Base-by-base conservation (phyloP, 2,329 filamentous ascomycete genomes). In the Sclerotiophoma versabilis region DNA sequence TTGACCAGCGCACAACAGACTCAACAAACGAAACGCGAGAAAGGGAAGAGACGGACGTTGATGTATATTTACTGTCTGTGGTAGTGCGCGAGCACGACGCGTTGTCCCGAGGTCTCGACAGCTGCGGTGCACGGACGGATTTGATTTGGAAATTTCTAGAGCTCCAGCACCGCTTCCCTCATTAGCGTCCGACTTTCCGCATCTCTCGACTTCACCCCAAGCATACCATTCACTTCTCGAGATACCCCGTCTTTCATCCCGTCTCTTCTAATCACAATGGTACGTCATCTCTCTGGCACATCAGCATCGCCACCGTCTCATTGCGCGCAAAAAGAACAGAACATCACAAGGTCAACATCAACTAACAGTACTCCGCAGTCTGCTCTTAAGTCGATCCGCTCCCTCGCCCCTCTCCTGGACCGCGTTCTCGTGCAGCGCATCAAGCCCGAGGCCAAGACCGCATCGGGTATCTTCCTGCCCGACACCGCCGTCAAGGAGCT, bases 401-500 rank as follows among this genome's bases (percentile, higher is more conserved):
- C 88, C 73, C 93, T 99, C 71, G 90, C 89, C 57, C 95, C 95
- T 61, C 93, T 99, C 68, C 88, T 99, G 80, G 95, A 99, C 87
- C 93, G 95, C 72, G 92, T 99, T 69, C 89, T 99, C 63, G 92
- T 99, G 68, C 95, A 99, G 87, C 92, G 95, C 80, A 81, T 97
- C 82, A 98, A 98, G 84, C 91, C 93, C 73, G 93, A 98, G 81
- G 80, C 92, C 76, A 97, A 97, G 86, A 99, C 95, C 43, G 92
- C 95, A 70, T 88, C 88, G 73, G 95, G 95, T 73, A 96, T 99
- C 84, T 97, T 96, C 85, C 90, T 99, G 64, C 95, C 95, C 68
- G 95, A 99, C 83, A 93, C 89, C 59, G 91, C 89, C 73, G 92
- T 98, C 75, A 96, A 99, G 86, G 95, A 99, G 80, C 86, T 98